These are phyloP conservation scores for Coemansia sp. DNA, from an alignment of 192 early-diverging fungal species.

Conservation along the genomic window DNA sequence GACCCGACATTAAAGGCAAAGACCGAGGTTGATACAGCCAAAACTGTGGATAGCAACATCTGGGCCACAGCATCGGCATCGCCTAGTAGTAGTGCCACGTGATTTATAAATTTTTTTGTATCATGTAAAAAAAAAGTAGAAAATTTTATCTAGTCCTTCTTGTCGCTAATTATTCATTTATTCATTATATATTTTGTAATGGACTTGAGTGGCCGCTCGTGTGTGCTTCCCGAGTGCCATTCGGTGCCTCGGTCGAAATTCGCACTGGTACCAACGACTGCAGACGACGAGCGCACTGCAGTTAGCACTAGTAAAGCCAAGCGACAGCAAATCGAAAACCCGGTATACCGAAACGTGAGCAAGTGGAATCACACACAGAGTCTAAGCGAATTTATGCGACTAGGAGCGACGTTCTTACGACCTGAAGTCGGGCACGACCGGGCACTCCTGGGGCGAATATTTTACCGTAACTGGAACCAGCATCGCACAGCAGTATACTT, in stretches of 20 bases:
- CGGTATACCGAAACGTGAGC: constrained; percentile 38
- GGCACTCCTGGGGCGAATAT: constrained; percentile 29
- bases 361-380: constrained; percentile 21
- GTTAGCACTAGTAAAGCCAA: neutral
- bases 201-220: constrained; percentile 2
- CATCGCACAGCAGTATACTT: constrained; percentile 31
- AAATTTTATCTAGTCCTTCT: neutral
- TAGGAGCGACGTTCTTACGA: neutral
- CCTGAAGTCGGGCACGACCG: constrained; percentile 31
- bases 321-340: constrained; percentile 25
- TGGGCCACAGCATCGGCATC: neutral
- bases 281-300: neutral
- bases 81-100: neutral
- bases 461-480: constrained; percentile 53
- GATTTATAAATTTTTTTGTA: neutral
- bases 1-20: constrained; percentile 26
- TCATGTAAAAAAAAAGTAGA: neutral
- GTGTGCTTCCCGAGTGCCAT: constrained; percentile 38
- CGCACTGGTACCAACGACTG: neutral
- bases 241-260: constrained; percentile 35
- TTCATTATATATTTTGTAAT: neutral
- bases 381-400: constrained; percentile 6
- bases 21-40: neutral
- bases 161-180: neutral
- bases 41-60: neutral